phyloP scores from a whole-genome alignment of 2,329 filamentous ascomycete genomes.

The Fusarium sp. region DNA sequence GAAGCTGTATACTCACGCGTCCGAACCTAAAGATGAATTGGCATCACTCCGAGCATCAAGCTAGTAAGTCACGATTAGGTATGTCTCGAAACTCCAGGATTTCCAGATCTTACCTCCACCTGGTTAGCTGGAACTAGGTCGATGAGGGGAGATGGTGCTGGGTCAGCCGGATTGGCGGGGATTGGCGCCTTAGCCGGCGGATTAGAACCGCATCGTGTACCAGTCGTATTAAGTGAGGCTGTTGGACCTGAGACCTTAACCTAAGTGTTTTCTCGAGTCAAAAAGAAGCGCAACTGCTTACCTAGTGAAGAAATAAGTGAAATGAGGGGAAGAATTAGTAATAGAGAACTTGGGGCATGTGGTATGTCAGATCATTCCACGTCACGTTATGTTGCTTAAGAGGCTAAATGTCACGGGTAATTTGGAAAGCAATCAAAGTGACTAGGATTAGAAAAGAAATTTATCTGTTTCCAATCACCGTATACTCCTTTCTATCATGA shows the following conservation, averaged over 20 bases:
- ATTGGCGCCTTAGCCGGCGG: not conserved
- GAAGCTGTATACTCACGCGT: not conserved
- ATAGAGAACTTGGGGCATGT: not conserved
- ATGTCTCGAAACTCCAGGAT: not conserved
- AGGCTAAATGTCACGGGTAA: too few relatives aligned
- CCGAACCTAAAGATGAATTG: slow-evolving; percentile 6
- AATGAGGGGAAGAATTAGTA: not conserved
- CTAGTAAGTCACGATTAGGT: not conserved
- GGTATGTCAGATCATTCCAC: not conserved
- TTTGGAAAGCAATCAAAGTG: too few relatives aligned
- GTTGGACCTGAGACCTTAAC: too few relatives aligned
- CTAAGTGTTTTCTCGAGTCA: not conserved
- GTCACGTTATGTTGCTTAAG: not conserved
- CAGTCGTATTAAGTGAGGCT: not conserved
- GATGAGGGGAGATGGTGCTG: not conserved
- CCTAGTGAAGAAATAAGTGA: accelerated
- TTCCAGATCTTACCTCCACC: not conserved
- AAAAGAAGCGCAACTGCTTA: not conserved
- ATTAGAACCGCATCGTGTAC: too few relatives aligned
- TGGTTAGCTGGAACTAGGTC: not conserved
- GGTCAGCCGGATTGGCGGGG: not conserved
- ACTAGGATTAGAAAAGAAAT: too few relatives aligned
- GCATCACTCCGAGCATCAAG: not conserved
- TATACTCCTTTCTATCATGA: too few relatives aligned
- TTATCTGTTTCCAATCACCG: too few relatives aligned